These are phyloP conservation scores for Wickerhamiella qilinensis DNA, from an alignment of 805 yeast genomes.

Conservation along the genomic window DNA sequence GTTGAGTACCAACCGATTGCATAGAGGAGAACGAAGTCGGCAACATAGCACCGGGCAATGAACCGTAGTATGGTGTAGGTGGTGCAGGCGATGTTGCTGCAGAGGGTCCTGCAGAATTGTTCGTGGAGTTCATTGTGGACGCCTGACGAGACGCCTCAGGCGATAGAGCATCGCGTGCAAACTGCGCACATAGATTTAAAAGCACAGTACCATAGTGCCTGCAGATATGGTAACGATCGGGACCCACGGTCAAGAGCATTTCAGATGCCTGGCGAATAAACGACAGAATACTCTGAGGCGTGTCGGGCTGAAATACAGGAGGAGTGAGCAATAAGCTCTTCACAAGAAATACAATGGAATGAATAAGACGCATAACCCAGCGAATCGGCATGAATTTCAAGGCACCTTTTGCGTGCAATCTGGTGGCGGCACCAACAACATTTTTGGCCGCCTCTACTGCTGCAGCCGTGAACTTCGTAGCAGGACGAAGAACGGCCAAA, in stretches of 20 bases:
- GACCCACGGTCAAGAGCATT: constrained; percentile 1
- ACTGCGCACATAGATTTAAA: constrained; percentile 40
- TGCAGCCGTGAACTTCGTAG: constrained; percentile 49
- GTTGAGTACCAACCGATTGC: too few relatives aligned
- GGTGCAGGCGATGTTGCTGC: too few relatives aligned
- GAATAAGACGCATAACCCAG: constrained; percentile 73
- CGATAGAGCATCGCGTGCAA: not conserved
- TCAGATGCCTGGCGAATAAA: not conserved
- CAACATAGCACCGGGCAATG: too few relatives aligned
- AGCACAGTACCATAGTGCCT: constrained; percentile 21
- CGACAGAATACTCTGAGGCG: not conserved
- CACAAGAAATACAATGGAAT: constrained; percentile 80
- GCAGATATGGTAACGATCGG: constrained; percentile 2
- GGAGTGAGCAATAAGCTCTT: constrained; percentile 41
- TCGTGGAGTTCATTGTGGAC: not conserved
- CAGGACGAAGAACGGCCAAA: constrained; percentile 12
- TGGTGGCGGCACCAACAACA: constrained; percentile 49
- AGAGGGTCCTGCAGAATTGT: not conserved
- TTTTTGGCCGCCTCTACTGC: constrained; percentile 80
- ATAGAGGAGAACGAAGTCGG: too few relatives aligned
- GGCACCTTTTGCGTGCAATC: constrained; percentile 46
- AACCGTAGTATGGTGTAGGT: too few relatives aligned
- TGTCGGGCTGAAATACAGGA: constrained; percentile 1
- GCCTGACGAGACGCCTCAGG: not conserved
- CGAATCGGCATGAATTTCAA: constrained; percentile 76